Conservation (phyloP, 495 filamentous ascomycete species). For the Chaetomium fimeti region DNA sequence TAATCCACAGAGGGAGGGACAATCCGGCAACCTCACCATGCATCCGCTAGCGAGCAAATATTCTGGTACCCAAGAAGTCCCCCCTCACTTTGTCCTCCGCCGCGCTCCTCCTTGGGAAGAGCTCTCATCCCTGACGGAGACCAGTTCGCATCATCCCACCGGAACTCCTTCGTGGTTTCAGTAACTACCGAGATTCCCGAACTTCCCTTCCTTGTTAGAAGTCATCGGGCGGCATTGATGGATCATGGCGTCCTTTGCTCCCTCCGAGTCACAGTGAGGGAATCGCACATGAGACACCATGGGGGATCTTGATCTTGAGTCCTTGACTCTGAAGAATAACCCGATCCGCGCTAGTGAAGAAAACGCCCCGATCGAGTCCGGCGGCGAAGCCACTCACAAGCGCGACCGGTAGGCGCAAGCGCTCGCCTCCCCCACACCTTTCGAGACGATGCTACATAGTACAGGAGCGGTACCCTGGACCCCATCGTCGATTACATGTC, state of each 20-base stretch:
- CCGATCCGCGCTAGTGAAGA: neutral
- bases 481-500: neutral
- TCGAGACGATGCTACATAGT: conserved; percentile 1
- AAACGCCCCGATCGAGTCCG: neutral
- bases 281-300: neutral
- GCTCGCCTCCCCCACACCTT: conserved; percentile 29
- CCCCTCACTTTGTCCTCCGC: neutral
- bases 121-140: no score
- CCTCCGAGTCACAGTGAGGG: neutral
- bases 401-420: conserved; percentile 27
- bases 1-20: neutral
- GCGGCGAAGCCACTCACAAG: conserved; percentile 16
- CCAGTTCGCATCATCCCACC: no score
- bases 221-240: no score
- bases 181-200: no score
- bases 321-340: neutral
- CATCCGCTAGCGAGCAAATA: neutral
- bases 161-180: no score
- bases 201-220: no score
- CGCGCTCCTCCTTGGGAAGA: neutral
- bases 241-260: no score
- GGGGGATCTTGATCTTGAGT: neutral
- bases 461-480: neutral
- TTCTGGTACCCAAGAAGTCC: neutral
- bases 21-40: neutral